Evolutionary conservation across 1,284 basidiomycete species (phyloP).

Genomic region (Apiotrichum sp.): DNA sequence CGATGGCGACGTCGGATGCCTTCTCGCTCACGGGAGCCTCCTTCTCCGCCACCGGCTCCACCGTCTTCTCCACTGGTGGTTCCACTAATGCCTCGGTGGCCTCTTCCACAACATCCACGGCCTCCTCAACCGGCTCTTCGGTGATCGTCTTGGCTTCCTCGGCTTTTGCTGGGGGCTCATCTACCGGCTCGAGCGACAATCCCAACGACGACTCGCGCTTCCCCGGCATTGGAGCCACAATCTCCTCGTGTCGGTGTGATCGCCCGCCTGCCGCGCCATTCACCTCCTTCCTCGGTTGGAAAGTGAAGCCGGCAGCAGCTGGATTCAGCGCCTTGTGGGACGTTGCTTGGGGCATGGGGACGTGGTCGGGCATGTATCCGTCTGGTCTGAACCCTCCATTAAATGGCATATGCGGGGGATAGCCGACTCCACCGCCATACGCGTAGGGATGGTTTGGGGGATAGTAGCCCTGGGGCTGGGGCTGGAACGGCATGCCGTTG

Average conservation of each 20-base stretch:
- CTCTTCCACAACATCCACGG: neutral
- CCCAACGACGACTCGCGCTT: conserved; percentile 8
- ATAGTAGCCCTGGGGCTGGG: conserved; percentile 17
- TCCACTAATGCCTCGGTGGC: neutral
- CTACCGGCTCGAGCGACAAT: conserved; percentile 12
- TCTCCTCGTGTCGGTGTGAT: conserved; percentile 1
- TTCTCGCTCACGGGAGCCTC: neutral
- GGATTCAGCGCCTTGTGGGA: conserved; percentile 32
- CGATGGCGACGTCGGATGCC: neutral
- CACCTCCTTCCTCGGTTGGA: conserved; percentile 6
- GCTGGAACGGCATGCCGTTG: conserved; percentile 12
- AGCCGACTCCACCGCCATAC: conserved; percentile 38
- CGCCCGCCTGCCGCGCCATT: conserved; percentile 7
- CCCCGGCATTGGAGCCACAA: conserved; percentile 7
- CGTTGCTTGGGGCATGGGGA: neutral
- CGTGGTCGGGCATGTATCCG: conserved; percentile 8
- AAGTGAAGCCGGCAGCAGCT: conserved; percentile 39
- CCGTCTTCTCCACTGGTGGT: neutral
- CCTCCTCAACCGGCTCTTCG: neutral
- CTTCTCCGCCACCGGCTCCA: neutral
- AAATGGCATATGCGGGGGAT: conserved; percentile 18
- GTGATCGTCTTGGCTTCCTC: neutral
- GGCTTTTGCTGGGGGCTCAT: neutral
- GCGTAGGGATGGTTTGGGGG: conserved; percentile 41
- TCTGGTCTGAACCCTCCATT: conserved; percentile 11